Evolutionary conservation across 2,329 filamentous ascomycete genomes (phyloP).

Genomic region (Dactylellina haptotyla): DNA sequence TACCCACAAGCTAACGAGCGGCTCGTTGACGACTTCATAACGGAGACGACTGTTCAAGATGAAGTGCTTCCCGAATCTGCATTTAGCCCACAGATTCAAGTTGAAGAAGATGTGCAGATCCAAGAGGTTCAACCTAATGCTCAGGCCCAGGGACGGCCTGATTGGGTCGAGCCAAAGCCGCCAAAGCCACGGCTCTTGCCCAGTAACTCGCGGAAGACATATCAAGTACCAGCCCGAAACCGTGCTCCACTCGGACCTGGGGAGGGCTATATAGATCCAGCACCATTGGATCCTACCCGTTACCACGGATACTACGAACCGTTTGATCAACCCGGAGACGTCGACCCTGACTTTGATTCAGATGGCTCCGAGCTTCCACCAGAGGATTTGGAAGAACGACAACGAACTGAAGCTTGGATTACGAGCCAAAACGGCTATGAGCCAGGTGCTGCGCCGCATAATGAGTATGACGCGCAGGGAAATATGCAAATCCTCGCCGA

Average conservation of each 20-base stretch:
- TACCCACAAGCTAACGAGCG: not conserved
- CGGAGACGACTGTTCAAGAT: not conserved
- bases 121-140: not conserved
- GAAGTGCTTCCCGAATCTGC: no score
- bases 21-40: not conserved
- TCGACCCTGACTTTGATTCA: conserved; percentile 2
- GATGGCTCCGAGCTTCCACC: not conserved
- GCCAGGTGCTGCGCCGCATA: not conserved
- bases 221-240: not conserved
- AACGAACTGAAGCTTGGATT: not conserved
- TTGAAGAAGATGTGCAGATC: not conserved
- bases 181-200: not conserved
- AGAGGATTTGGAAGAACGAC: not conserved
- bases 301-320: conserved; percentile 9
- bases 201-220: not conserved
- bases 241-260: not conserved
- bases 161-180: not conserved
- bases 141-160: not conserved
- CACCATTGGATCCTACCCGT: not conserved
- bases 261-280: conserved; percentile 1
- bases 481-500: conserved; percentile 3
- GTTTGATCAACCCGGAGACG: not conserved
- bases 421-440: not conserved
- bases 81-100: not conserved
- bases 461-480: not conserved